Conservation (phyloP, 768 basidiomycete genomes). For the Mycena albidolilacea region DNA sequence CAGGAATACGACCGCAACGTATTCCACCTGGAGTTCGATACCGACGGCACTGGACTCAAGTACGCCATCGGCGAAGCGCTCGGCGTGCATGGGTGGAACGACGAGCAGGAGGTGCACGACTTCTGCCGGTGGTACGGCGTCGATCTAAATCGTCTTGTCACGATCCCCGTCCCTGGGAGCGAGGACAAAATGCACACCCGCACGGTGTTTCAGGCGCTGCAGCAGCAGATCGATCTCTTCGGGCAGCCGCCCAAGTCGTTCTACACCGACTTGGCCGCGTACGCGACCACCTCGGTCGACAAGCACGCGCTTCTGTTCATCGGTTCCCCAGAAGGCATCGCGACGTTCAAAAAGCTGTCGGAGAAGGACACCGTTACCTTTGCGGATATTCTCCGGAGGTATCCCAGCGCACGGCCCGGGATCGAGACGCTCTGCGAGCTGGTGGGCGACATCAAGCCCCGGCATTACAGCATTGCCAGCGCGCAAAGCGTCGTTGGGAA, state of each 20-base stretch:
- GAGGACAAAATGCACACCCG: conserved; percentile 88
- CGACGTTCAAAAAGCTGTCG: conserved; percentile 95
- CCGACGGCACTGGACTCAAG: conserved; percentile 91
- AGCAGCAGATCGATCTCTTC: conserved; percentile 97
- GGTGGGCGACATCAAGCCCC: conserved; percentile 95
- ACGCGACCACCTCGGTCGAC: conserved; percentile 80
- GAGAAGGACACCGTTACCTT: conserved; percentile 97
- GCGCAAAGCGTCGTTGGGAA: conserved; percentile 96
- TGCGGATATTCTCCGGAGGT: conserved; percentile 86
- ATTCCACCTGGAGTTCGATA: conserved; percentile 98
- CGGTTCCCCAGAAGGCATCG: conserved; percentile 89
- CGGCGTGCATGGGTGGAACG: conserved; percentile 98
- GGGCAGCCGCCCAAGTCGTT: conserved; percentile 97
- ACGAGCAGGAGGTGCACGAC: conserved; percentile 86
- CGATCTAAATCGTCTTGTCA: conserved; percentile 83
- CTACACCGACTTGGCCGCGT: conserved; percentile 87
- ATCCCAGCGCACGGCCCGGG: conserved; percentile 83
- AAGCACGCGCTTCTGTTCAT: conserved; percentile 91
- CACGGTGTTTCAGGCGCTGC: conserved; percentile 94
- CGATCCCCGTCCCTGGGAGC: conserved; percentile 78
- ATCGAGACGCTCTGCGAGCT: conserved; percentile 91
- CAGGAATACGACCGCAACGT: conserved; percentile 98
- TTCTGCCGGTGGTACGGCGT: conserved; percentile 96
- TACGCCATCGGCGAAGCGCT: conserved; percentile 98
- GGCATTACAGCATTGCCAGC: conserved; percentile 98